Conservation (phyloP, 2,329 filamentous ascomycete genomes). For the Penicillium sp. region DNA sequence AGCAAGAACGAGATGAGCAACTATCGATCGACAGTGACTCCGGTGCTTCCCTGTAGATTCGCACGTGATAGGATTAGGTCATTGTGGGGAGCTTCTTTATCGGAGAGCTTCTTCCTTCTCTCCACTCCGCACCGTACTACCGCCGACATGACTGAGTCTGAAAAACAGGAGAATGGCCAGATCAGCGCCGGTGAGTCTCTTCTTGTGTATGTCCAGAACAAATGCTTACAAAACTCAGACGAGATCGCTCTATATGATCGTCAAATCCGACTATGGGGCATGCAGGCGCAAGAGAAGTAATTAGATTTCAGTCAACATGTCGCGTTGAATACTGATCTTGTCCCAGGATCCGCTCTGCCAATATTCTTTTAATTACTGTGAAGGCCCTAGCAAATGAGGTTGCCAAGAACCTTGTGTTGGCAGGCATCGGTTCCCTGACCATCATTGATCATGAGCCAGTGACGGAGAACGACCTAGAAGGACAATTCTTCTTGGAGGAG, state of each 20-base stretch:
- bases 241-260: slow-evolving; percentile 97
- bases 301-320: slow-evolving; percentile 4
- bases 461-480: slow-evolving; percentile 75
- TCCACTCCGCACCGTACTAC: background rate
- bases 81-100: slow-evolving; percentile 20
- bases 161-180: slow-evolving; percentile 23
- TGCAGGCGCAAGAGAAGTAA: slow-evolving; percentile 81
- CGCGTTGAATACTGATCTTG: background rate
- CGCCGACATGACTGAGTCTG: slow-evolving; percentile 19
- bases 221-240: slow-evolving; percentile 54
- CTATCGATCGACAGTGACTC: background rate
- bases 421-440: slow-evolving; percentile 86
- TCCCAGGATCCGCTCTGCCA: slow-evolving; percentile 76
- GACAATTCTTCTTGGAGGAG: slow-evolving; percentile 79
- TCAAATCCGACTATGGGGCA: slow-evolving; percentile 95
- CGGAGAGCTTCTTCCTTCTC: background rate
- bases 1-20: background rate
- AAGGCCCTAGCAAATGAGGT: slow-evolving; percentile 90
- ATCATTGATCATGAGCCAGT: slow-evolving; percentile 77
- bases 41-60: background rate
- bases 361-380: slow-evolving; percentile 85
- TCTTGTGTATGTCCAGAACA: background rate
- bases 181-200: slow-evolving; percentile 34
- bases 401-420: slow-evolving; percentile 94
- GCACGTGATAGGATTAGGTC: slow-evolving; percentile 29